Conservation (phyloP, 2,329 filamentous ascomycete genomes). For the Colletotrichum sp. region DNA sequence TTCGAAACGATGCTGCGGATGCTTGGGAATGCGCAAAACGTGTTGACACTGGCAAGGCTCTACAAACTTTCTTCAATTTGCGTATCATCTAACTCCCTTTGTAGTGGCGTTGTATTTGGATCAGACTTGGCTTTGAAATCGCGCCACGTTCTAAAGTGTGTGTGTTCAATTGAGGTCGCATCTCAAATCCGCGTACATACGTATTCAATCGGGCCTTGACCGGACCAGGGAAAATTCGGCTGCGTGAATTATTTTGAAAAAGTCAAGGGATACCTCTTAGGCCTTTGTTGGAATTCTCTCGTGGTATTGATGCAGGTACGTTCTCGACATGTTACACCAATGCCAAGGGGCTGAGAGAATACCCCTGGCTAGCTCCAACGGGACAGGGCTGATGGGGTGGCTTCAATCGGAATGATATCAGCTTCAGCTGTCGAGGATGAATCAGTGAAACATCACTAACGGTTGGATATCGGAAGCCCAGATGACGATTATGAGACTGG, state of each 20-base stretch:
- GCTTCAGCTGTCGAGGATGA: background rate
- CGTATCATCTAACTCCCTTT: background rate
- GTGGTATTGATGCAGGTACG: background rate
- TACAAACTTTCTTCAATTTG: background rate
- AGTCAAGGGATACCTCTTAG: background rate
- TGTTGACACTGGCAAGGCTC: too few species aligned
- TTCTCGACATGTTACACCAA: background rate
- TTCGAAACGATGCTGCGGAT: background rate
- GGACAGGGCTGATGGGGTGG: background rate
- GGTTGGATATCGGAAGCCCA: background rate
- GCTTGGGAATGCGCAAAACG: too few species aligned
- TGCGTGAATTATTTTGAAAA: background rate
- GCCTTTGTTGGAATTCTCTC: background rate
- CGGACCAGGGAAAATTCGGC: background rate
- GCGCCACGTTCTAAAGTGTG: background rate
- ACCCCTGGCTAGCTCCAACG: background rate
- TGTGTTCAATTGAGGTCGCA: background rate
- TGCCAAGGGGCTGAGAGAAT: background rate
- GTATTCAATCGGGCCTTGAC: background rate
- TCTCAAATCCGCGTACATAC: background rate
- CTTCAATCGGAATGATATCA: background rate
- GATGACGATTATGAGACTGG: background rate
- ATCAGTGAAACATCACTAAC: background rate
- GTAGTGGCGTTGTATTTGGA: background rate
- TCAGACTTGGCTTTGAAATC: background rate